Evolutionary conservation across 2,329 filamentous ascomycete genomes (phyloP).

Genomic region (Incumbomyces lentus): DNA sequence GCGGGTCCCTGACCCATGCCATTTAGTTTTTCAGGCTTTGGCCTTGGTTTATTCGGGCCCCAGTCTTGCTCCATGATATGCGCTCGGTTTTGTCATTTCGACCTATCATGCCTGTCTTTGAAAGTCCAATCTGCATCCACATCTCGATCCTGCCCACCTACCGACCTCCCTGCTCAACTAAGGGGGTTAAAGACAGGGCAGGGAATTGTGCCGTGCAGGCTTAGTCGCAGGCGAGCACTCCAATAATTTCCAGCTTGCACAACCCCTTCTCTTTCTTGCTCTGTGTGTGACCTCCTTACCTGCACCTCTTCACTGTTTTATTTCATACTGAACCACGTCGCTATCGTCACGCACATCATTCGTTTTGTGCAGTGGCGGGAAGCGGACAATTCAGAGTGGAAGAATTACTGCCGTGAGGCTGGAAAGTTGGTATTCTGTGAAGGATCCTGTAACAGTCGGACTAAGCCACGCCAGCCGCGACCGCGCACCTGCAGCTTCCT

Average conservation of each 20-base stretch:
- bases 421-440: not conserved
- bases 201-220: not conserved
- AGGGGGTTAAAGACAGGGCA: constrained; percentile 2
- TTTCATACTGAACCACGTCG: constrained; percentile 2
- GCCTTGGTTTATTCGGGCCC: constrained; percentile 1
- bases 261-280: constrained; percentile 2
- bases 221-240: not conserved
- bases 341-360: constrained; percentile 6
- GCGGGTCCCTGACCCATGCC: not conserved
- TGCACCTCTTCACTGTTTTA: constrained; percentile 1
- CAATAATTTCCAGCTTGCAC: constrained; percentile 3
- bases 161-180: not conserved
- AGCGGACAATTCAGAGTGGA: not conserved
- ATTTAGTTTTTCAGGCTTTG: not conserved
- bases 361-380: constrained; percentile 8
- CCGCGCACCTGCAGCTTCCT: constrained; percentile 16
- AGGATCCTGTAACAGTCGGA: not conserved
- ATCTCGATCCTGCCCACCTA: not conserved
- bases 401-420: not conserved
- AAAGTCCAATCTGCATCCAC: constrained; percentile 1
- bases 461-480: constrained; percentile 16
- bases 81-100: not conserved
- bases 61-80: not conserved
- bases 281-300: constrained; percentile 9
- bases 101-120: not conserved